phyloP scores from a whole-genome alignment of 208 protist species.

The Entamoeba moshkovskii region DNA sequence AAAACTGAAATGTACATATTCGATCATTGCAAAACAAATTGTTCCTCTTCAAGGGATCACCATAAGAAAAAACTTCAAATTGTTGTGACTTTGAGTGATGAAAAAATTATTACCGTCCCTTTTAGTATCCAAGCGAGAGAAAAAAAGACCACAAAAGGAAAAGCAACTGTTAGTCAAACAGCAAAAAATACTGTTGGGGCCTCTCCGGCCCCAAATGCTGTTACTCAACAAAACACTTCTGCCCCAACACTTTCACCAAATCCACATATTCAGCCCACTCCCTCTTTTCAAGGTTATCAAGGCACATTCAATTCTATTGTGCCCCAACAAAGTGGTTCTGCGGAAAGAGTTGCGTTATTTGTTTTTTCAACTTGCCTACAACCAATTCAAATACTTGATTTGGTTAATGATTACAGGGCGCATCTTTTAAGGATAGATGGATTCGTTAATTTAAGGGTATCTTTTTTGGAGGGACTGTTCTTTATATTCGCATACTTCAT shows the following conservation, averaged over 20 bases:
- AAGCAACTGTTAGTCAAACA: background rate
- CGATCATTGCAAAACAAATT: background rate
- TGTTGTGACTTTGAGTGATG: background rate
- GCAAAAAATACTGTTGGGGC: background rate
- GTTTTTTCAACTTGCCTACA: background rate
- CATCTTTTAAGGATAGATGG: background rate
- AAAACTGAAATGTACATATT: background rate
- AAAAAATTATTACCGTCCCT: background rate
- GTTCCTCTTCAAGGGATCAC: background rate
- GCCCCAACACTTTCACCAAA: too few relatives aligned
- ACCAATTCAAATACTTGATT: background rate
- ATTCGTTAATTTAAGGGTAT: background rate
- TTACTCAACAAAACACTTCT: background rate
- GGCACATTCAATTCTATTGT: background rate
- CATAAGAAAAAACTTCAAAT: background rate
- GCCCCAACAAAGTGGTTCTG: background rate
- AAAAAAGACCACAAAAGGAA: background rate
- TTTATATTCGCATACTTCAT: background rate
- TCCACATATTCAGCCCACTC: background rate
- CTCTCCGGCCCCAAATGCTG: background rate
- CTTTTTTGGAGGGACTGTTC: background rate
- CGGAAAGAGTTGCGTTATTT: background rate
- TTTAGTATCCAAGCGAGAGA: background rate
- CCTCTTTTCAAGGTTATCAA: background rate
- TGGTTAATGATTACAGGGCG: background rate